Evolutionary conservation across 768 basidiomycete species (phyloP), one percentile per base, ranked within the genome.

Genomic region (Favolaschia claudopus): DNA sequence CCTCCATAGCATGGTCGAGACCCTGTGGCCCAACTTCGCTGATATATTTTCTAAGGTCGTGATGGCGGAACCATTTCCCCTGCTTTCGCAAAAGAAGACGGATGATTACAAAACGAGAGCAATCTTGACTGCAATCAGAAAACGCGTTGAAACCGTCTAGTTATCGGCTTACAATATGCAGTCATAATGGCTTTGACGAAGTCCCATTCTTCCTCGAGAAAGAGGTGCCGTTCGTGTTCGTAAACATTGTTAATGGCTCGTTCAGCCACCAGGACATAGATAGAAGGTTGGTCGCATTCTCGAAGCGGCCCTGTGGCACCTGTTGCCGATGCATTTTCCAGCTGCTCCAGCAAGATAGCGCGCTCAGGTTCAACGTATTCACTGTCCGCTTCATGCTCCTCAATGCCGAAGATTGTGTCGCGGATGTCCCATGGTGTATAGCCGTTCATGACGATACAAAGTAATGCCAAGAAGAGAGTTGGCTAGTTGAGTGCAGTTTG

Each of bases 91-190:
- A 73, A 14, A 78, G 68, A 1, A 85, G 68, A 9, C 84, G 74
- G 17, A 78, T 73, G 44, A 83, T 75, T 9, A 84, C 74, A 69
- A 81, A 85, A 8, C 79, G 74, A 2, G 81, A 74, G 36, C 74
- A 67, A 63, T 82, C 81, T 82, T 51, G 1, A 13, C 8, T 29
- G 5, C 9, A 20, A 4, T 36, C 13, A 25, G 33, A 27, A 14
- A 2, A 31, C 27, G 24, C 29, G 33, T 15, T 36, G n/a, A 10
- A 36, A 36, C 12, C 34, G 12, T 28, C 12, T 22, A 31, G 1
- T 29, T 20, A 34, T 17, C 40, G 15, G 7, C 53, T 1, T 46
- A 63, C 62, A 64, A 28, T 55, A 19, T 24, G 60, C 12, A 0
- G 8, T 5, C 8, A 27, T 39, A 12, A 57, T 43, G 13, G 33